Evolutionary conservation across 495 filamentous ascomycete species (phyloP), one percentile per base, ranked within the genome.

Genomic region (Hypoxylon lienhwacheense): DNA sequence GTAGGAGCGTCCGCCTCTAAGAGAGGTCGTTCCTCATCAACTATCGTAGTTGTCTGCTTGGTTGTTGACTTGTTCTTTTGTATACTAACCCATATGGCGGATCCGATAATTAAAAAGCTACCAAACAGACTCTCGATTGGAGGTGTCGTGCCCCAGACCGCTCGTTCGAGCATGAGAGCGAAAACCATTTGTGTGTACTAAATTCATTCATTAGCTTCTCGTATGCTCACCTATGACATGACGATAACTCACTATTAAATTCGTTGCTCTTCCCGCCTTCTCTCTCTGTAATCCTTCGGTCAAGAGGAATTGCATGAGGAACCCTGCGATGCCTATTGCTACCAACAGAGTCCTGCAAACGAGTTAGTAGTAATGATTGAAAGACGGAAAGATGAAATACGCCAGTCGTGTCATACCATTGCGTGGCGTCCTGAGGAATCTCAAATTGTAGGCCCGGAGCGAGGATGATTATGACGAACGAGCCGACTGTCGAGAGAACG

Each of bases 181-280:
- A 95, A 90, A 8, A 95, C 68, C 82, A 95, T 86, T 73, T 90
- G 87, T 26, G 80, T 86, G 65, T 91, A 93, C 29, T 68, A 32
- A 16, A 43, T 7, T 10, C 20, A 11, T 19, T 20, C 5, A 2
- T 58, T 25, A 59, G 45, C 12, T 41, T 17, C 2, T 15, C n/a
- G 17, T 7, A 2, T 12, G 20, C 6, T n/a, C 34, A 16, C 2
- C 11, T 10, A 0, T 10, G 16, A 14, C 21, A 25, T 34, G 10
- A 7, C 4, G 22, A 15, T 34, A 16, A 62, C 61, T 61, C 61
- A 68, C 66, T 35, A 89, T 74, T 84, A 92, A 89, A 43, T 85
- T 88, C 1, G 88, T 91, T 5, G 89, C 89, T 21, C 86, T 79
- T 1, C 81, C 79, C 4, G 81, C 82, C 42, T 73, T 73, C 54